Percentiles rank a stretch among this genome's conserved stretches.
These are phyloP conservation scores for Colletotrichum graminicola DNA, from an alignment of 2,329 filamentous ascomycete genomes.

Conservation along the genomic window DNA sequence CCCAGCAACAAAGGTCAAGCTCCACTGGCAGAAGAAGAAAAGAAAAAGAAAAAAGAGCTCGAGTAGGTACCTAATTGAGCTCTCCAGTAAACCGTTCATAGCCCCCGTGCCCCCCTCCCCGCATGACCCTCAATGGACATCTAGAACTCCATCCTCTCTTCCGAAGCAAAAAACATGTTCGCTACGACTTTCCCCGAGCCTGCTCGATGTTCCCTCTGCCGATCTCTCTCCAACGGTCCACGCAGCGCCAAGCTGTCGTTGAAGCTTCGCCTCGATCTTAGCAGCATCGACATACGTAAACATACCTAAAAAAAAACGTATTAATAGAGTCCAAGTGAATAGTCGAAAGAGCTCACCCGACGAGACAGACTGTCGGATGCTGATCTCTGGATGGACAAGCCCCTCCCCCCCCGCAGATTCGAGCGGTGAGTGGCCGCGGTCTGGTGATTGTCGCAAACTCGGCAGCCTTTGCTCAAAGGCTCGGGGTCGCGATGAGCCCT, in stretches of 20 bases:
- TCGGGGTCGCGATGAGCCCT: neutral
- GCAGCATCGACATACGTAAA: neutral
- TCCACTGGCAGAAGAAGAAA: neutral
- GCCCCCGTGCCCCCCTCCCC: no score
- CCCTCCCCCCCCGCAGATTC: no score
- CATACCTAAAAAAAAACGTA: neutral
- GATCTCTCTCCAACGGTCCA: constrained; percentile 18
- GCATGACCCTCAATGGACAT: neutral
- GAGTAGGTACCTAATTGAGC: neutral
- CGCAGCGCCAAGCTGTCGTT: constrained; percentile 21
- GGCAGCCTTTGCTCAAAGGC: neutral
- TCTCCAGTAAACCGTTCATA: neutral
- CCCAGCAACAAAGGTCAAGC: neutral
- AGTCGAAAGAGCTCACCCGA: no score
- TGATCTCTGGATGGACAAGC: neutral
- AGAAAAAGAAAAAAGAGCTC: neutral
- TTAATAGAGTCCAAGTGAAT: constrained; percentile 1
- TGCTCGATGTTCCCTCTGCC: neutral
- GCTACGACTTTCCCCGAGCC: neutral
- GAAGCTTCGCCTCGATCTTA: constrained; percentile 7
- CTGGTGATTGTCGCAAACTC: neutral
- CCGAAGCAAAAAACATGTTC: neutral
- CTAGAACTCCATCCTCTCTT: neutral
- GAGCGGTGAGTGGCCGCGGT: neutral
- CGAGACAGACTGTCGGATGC: no score